Percentiles rank a stretch among this genome's conserved stretches.
phyloP scores from a whole-genome alignment of 2,329 filamentous ascomycete genomes.

The Alternaria ethzedia region DNA sequence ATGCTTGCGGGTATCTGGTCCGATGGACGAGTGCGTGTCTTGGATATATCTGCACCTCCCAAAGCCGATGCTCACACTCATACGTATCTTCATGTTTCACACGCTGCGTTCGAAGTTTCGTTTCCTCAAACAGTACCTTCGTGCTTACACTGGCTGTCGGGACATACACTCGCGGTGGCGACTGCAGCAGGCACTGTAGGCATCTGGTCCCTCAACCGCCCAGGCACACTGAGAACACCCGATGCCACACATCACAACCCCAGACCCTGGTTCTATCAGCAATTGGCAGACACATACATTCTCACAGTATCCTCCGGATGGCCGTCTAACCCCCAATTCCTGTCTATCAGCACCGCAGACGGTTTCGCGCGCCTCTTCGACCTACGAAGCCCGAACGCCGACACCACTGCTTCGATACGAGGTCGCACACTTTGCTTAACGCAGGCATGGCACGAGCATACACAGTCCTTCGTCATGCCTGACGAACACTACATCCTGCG shows the following conservation, averaged over 20 bases:
- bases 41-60: conserved; percentile 53
- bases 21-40: conserved; percentile 63
- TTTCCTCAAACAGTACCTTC: conserved; percentile 63
- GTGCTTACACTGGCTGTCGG: conserved; percentile 63
- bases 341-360: conserved; percentile 61
- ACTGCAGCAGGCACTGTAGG: conserved; percentile 64
- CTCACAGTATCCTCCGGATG: conserved; percentile 57
- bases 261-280: conserved; percentile 53
- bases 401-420: conserved; percentile 55
- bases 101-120: conserved; percentile 58
- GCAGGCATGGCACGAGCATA: conserved; percentile 62
- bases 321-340: conserved; percentile 60
- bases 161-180: conserved; percentile 60
- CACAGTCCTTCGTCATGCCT: conserved; percentile 60
- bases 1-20: conserved; percentile 64
- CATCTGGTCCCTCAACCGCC: conserved; percentile 57
- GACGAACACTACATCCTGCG: conserved; percentile 63
- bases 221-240: conserved; percentile 31
- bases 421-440: conserved; percentile 57
- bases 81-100: conserved; percentile 51
- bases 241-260: conserved; percentile 13
- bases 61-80: conserved; percentile 8
- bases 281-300: conserved; percentile 56
- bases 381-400: conserved; percentile 54
- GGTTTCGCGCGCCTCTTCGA: conserved; percentile 64